Percentiles rank a stretch among this genome's conserved stretches.
Conservation (phyloP, 192 early-diverging fungal genomes). For the Podila clonocystis region DNA sequence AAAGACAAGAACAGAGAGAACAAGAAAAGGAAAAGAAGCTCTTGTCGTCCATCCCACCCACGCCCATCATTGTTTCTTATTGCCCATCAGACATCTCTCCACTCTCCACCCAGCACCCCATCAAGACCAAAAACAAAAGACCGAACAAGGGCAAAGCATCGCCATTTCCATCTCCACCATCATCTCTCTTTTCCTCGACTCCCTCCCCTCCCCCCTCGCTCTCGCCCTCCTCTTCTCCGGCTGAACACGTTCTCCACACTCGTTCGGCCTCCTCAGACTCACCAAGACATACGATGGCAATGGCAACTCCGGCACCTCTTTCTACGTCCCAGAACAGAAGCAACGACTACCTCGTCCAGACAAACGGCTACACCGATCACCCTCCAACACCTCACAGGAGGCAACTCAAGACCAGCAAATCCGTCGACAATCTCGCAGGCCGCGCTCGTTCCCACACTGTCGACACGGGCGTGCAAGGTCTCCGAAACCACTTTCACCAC, state of each 20-base stretch:
- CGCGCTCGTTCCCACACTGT: constrained; percentile 37
- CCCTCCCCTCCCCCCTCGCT: background rate
- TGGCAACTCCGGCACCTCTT: constrained; percentile 23
- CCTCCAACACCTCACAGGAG: constrained; percentile 1
- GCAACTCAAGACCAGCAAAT: constrained; percentile 36
- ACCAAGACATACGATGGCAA: constrained; percentile 9
- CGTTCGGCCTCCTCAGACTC: background rate
- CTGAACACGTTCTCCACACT: background rate
- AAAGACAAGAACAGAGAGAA: no score
- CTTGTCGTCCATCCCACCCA: no score
- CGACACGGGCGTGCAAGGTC: constrained; percentile 23
- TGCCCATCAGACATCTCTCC: no score
- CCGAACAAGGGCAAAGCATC: background rate
- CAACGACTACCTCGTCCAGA: constrained; percentile 6
- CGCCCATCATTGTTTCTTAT: background rate
- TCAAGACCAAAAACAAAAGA: no score
- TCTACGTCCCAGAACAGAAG: constrained; percentile 16
- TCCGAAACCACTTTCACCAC: constrained; percentile 29
- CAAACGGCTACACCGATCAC: background rate
- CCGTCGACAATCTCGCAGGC: constrained; percentile 31
- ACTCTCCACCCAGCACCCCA: no score
- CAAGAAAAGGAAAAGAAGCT: no score
- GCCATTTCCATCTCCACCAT: background rate
- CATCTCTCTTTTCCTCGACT: background rate
- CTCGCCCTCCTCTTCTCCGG: background rate